Evolutionary conservation across 345 rosid species (phyloP), one percentile per base, ranked within the genome.

Genomic region (Rhodomyrtus tomentosa): DNA sequence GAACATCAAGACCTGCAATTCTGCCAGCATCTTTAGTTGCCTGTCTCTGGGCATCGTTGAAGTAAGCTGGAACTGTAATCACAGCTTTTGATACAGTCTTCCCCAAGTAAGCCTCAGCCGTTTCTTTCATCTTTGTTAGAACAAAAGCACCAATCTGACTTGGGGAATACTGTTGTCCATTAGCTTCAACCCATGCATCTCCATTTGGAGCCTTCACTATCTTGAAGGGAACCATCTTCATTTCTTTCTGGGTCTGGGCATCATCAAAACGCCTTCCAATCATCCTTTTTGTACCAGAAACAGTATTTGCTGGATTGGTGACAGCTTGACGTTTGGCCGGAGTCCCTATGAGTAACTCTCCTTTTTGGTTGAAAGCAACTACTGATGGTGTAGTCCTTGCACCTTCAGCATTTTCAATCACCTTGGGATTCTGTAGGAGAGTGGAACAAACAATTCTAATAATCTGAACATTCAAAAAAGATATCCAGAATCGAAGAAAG

Each of bases 1-100:
- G 92, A 5, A 96, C 99, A 62, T 96, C 97, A 45, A 96, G 93
- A 68, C 99, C 98, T 27, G 99, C 93, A 84, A 96, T 96, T 82
- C 93, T 93, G 56, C 99, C 99, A 82, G 99, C 99, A 91, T 96
- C 99, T 85, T 96, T 96, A 1, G 99, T 95, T 42, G 99, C 99
- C 87, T 96, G 99, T 85, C 99, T 90, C 87, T 96, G 98, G 55
- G 99, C 99, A 92, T 96, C 99, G 83, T 96, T 96, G 86, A 96
- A 96, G 87, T 96, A 96, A 52, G 99, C 99, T 2, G 99, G 99
- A 40, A 96, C 99, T 3, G 99, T 96, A 76, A 96, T 85, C 38
- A 96, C 99, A 50, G 99, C 98, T 50, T 95, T 95, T 20, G 92
- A 82, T 3, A 96, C 90, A 1, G 94, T 82, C 87, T 93, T 96